Conservation (phyloP, 345 rosid species). For the Aquilaria malaccensis region DNA sequence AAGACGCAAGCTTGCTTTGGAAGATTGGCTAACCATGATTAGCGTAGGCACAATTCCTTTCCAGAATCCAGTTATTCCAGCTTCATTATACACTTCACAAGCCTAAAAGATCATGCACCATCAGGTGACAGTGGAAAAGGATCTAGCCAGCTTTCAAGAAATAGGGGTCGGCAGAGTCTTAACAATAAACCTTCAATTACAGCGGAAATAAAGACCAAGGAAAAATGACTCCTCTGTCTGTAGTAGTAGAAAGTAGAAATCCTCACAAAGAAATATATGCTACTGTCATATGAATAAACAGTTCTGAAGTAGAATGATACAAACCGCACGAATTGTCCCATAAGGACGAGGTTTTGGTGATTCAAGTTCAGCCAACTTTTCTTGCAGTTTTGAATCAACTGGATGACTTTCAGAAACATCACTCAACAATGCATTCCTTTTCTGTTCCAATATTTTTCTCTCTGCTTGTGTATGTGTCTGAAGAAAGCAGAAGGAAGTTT, state of each 20-base stretch:
- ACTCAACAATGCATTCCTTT: constrained; percentile 43
- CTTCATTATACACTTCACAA: constrained; percentile 45
- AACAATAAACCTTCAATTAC: not conserved
- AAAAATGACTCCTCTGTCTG: too few relatives aligned
- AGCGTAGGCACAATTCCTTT: constrained; percentile 69
- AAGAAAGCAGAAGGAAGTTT: constrained; percentile 10
- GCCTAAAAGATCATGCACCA: constrained; percentile 26
- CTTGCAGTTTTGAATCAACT: constrained; percentile 28
- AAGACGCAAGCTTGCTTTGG: not conserved
- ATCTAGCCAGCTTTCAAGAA: too few relatives aligned
- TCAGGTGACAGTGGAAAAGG: not conserved
- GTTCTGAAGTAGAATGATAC: constrained; percentile 13
- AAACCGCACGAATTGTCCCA: constrained; percentile 54
- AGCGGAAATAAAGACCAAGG: not conserved
- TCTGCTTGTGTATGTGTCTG: constrained; percentile 75
- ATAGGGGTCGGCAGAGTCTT: too few relatives aligned
- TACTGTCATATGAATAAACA: not conserved
- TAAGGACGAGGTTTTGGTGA: constrained; percentile 44
- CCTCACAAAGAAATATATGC: too few relatives aligned
- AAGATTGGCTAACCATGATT: constrained; percentile 43
- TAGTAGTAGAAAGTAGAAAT: not conserved
- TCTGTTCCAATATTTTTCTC: constrained; percentile 49
- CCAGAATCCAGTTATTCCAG: constrained; percentile 65
- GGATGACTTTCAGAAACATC: constrained; percentile 36
- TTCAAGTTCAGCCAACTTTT: constrained; percentile 45